Base-by-base conservation (phyloP, 1,284 basidiomycete species). In the Sanghuangporus baumii region DNA sequence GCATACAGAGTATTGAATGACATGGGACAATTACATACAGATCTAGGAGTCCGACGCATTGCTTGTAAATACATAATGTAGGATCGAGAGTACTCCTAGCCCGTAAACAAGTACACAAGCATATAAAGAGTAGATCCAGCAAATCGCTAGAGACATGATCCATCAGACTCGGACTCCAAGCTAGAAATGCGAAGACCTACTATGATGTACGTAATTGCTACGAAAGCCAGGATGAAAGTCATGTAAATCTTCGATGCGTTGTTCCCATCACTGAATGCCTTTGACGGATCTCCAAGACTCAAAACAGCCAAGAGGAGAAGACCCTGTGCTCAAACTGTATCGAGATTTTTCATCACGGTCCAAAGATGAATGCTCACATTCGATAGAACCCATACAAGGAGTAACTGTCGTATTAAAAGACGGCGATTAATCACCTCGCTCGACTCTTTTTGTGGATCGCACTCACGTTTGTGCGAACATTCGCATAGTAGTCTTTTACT, bases 401-500 rank as follows among this genome's bases (percentile, higher is more conserved):
- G 76, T 23, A 89, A 85, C 80, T 89, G 59, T 37, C 8, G 16
- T 34, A 11, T 16, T 14, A 8, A 31, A 54, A 46, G 20, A 12
- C 9, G 2, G 23, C 20, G 41, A 20, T 31, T 20, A 31, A 12
- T 8, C 2, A 18, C 1, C 16, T 57, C 55, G 3, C 26, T 6
- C 26, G 5, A 48, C 6, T 40, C 20, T 12, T 55, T 16, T 23
- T 2, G 55, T 72, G 12, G 65, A 68, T 26, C 58, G 20, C 6
- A 73, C 83, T 66, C 59, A 95, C 93, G 75, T 96, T 96, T 11
- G 94, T 97, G 63, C 94, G 79, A 67, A 97, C 91, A 72, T 91
- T 92, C 0, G 92, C 91, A 74, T 94, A 95, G 72, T 93, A 92
- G 70, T 94, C 92, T 72, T 90, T 92, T 20, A 90, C 90, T 14